Evolutionary conservation across 441 rosid species (phyloP).

Genomic region (Adansonia gregorii): DNA sequence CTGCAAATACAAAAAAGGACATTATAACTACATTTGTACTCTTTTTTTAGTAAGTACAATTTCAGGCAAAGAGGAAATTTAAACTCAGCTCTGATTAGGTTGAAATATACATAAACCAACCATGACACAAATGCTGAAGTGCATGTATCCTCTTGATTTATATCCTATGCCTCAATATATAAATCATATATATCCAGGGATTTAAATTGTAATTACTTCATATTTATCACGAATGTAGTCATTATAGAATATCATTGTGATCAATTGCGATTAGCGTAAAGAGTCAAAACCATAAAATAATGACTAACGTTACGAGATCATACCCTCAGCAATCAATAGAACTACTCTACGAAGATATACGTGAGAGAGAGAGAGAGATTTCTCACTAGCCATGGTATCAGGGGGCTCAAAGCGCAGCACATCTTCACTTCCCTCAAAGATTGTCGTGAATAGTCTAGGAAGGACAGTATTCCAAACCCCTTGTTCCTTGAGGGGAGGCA

Average conservation of each 20-base stretch:
- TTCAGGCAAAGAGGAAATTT: neutral
- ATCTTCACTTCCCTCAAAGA: constrained; percentile 42
- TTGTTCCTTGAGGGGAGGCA: constrained; percentile 45
- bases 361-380: neutral
- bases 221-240: too few species aligned
- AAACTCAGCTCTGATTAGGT: neutral
- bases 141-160: too few species aligned
- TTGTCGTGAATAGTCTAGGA: constrained; percentile 58
- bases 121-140: too few species aligned
- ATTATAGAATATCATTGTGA: neutral
- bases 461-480: constrained; percentile 48
- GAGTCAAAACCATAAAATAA: too few species aligned
- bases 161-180: too few species aligned
- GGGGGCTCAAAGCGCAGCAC: constrained; percentile 62
- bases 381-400: constrained; percentile 48
- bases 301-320: too few species aligned
- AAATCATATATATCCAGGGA: too few species aligned
- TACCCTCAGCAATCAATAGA: neutral
- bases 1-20: constrained; percentile 33
- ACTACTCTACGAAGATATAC: neutral
- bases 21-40: too few species aligned
- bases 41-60: too few species aligned
- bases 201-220: too few species aligned
- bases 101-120: too few species aligned
- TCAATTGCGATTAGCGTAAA: neutral